Conservation (phyloP, 176 grass and related monocot species). For the barley (Hordeum vulgare) region MorexV3_pseudomolecules_assembly NC_058519.1:158609269-158609768, state of each 20-base stretch:
- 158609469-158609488: conserved; percentile 81
- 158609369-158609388: conserved; percentile 32
- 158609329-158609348: conserved; percentile 13
- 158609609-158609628: background rate
- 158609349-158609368: conserved; percentile 59
- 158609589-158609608: background rate
- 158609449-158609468: conserved; percentile 65
- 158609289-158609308: background rate
- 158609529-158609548: conserved; percentile 58
- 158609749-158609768: background rate
- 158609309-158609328: background rate
- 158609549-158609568: conserved; percentile 71
- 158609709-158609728: background rate
- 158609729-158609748: background rate
- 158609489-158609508: conserved; percentile 55
- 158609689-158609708: conserved; percentile 3
- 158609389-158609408: conserved; percentile 45
- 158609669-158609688: background rate
- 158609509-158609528: conserved; percentile 70
- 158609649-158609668: background rate
- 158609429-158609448: conserved; percentile 47
- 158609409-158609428: conserved; percentile 55
- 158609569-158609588: conserved; percentile 51
- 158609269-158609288: background rate
- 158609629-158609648: conserved; percentile 4